Percentiles rank a stretch among this genome's conserved stretches.
Evolutionary conservation across 179 eudicot species (phyloP).

Genomic region (Heliamphora pulchella): DNA sequence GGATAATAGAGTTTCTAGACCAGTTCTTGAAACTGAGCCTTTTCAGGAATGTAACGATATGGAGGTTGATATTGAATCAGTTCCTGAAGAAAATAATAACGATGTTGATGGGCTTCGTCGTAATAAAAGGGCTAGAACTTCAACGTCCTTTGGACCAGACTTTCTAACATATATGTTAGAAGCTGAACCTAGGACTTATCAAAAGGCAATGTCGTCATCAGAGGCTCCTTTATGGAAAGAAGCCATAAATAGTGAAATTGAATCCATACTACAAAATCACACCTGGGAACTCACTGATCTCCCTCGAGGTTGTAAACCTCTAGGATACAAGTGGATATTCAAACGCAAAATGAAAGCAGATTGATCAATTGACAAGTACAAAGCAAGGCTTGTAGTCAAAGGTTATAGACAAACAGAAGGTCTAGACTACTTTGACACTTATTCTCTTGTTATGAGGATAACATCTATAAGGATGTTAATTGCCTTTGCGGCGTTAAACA

Average conservation of each 20-base stretch:
- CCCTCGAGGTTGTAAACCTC: too few relatives aligned
- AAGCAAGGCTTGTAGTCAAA: too few relatives aligned
- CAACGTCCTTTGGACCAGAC: neutral
- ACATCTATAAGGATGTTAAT: neutral
- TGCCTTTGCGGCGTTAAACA: neutral
- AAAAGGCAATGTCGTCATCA: neutral
- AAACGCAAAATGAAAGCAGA: too few relatives aligned
- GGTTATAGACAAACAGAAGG: too few relatives aligned
- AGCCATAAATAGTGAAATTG: neutral
- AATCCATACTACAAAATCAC: neutral
- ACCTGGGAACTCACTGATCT: too few relatives aligned
- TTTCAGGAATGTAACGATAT: neutral
- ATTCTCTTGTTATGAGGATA: too few relatives aligned
- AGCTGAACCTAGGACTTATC: neutral
- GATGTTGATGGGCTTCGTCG: neutral
- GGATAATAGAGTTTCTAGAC: too few relatives aligned
- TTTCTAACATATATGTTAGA: conserved; percentile 2
- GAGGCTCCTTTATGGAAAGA: neutral
- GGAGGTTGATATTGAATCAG: neutral
- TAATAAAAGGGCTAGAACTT: neutral
- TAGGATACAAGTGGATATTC: too few relatives aligned
- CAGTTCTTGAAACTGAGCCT: neutral
- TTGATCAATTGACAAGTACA: too few relatives aligned
- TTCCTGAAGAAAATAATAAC: neutral
- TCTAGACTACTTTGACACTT: too few relatives aligned